These are phyloP conservation scores for Penicillium malachiteum DNA, from an alignment of 495 filamentous ascomycete genomes.

Conservation along the genomic window DNA sequence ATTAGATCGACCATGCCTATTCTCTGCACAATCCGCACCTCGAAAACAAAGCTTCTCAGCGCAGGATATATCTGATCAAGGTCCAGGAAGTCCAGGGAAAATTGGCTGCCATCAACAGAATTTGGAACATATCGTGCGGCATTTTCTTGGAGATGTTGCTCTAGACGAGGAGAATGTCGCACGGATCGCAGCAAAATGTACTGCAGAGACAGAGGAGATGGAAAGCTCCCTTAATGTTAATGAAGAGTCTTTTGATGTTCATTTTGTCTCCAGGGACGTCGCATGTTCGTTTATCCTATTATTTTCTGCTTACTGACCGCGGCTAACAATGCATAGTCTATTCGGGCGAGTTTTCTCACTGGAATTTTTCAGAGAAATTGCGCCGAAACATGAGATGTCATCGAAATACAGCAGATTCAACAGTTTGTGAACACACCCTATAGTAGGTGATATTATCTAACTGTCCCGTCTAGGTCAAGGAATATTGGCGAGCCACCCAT, in stretches of 20 bases:
- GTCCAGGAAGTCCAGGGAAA: not conserved
- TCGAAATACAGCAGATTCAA: slow-evolving; percentile 27
- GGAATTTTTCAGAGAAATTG: slow-evolving; percentile 48
- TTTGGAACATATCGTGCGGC: slow-evolving; percentile 15
- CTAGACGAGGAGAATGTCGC: slow-evolving; percentile 15
- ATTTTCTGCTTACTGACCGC: not conserved
- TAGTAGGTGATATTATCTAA: not conserved
- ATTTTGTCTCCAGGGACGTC: slow-evolving; percentile 41
- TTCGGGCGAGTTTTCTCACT: slow-evolving; percentile 49
- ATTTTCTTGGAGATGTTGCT: slow-evolving; percentile 20
- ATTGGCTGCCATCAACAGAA: slow-evolving; percentile 3
- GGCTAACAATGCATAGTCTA: slow-evolving; percentile 31
- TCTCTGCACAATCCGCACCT: slow-evolving; percentile 31
- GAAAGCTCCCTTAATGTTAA: slow-evolving; percentile 12
- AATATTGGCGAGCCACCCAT: slow-evolving; percentile 47
- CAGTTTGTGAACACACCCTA: slow-evolving; percentile 18
- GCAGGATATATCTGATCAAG: slow-evolving; percentile 11
- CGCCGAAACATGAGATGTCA: slow-evolving; percentile 39
- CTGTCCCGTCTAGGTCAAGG: slow-evolving; percentile 30
- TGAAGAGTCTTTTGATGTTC: slow-evolving; percentile 36
- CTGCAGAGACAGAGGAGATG: not conserved
- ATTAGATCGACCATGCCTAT: slow-evolving; percentile 43
- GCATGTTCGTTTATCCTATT: slow-evolving; percentile 29
- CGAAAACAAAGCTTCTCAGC: slow-evolving; percentile 21
- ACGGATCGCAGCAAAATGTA: slow-evolving; percentile 13